Evolutionary conservation across 1,284 basidiomycete genomes (phyloP).

Genomic region (Pascua sp.): DNA sequence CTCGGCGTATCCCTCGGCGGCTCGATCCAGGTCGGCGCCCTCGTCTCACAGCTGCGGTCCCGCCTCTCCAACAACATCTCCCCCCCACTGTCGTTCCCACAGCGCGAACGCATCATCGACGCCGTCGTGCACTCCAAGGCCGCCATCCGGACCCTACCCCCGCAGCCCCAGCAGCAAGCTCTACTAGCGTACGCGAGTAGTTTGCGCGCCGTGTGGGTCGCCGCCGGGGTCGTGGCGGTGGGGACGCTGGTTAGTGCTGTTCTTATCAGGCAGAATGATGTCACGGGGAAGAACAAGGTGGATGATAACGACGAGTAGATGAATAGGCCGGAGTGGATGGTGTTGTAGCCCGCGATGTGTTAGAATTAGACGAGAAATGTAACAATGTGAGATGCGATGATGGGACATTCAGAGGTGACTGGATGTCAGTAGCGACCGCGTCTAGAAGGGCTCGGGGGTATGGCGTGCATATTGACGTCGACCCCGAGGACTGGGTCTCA

Average conservation of each 20-base stretch:
- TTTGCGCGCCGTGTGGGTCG: slow-evolving; percentile 29
- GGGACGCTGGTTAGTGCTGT: slow-evolving; percentile 30
- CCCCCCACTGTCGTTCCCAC: background rate
- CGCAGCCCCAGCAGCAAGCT: slow-evolving; percentile 22
- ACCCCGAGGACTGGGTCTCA: too few relatives aligned
- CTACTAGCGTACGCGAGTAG: slow-evolving; percentile 41
- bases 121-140: slow-evolving; percentile 47
- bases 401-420: background rate
- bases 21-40: slow-evolving; percentile 41
- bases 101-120: slow-evolving; percentile 23
- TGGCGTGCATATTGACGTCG: too few relatives aligned
- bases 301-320: too few relatives aligned
- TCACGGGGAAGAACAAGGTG: slow-evolving; percentile 10
- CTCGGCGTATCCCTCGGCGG: slow-evolving; percentile 44
- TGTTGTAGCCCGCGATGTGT: too few relatives aligned
- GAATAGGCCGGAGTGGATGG: too few relatives aligned
- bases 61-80: slow-evolving; percentile 10
- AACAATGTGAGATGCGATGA: background rate
- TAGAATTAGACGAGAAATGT: background rate
- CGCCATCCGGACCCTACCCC: slow-evolving; percentile 34
- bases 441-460: too few relatives aligned
- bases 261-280: slow-evolving; percentile 13
- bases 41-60: slow-evolving; percentile 23
- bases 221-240: slow-evolving; percentile 25
- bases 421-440: too few relatives aligned